A percentile compares a stretch with the other conserved stretches of the same genome.
Evolutionary conservation across 1,284 basidiomycete genomes (phyloP).

Genomic region (Sphagnurus paluster): DNA sequence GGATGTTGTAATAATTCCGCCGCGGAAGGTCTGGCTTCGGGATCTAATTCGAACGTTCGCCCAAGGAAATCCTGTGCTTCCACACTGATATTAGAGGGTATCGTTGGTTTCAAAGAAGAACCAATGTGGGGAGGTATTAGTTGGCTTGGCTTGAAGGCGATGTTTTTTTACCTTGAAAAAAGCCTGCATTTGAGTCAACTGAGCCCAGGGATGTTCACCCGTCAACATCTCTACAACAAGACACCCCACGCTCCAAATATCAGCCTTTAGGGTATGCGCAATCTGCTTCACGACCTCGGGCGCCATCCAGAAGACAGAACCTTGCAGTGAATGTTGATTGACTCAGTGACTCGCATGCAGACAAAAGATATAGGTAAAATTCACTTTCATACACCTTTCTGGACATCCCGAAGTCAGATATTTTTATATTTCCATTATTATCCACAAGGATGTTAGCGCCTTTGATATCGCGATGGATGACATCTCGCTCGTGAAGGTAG

Average conservation of each 20-base stretch:
- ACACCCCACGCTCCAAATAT: slow-evolving; percentile 83
- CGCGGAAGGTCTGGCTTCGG: slow-evolving; percentile 81
- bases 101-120: slow-evolving; percentile 78
- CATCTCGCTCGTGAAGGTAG: slow-evolving; percentile 70
- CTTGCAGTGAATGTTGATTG: slow-evolving; percentile 64
- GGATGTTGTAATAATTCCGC: slow-evolving; percentile 72
- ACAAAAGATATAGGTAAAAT: no score
- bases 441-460: slow-evolving; percentile 82
- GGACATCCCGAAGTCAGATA: slow-evolving; percentile 80
- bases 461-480: slow-evolving; percentile 80
- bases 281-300: slow-evolving; percentile 59
- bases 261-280: slow-evolving; percentile 68
- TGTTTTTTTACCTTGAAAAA: slow-evolving; percentile 78
- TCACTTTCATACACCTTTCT: slow-evolving; percentile 55
- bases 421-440: slow-evolving; percentile 72
- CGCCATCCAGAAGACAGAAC: slow-evolving; percentile 82
- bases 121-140: slow-evolving; percentile 65
- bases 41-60: slow-evolving; percentile 84
- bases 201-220: slow-evolving; percentile 78
- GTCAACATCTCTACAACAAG: slow-evolving; percentile 82
- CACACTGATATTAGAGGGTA: slow-evolving; percentile 84
- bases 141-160: not conserved
- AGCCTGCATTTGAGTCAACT: slow-evolving; percentile 98
- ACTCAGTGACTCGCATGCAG: no score
- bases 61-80: slow-evolving; percentile 86